A percentile compares a stretch with the other conserved stretches of the same genome.
Conservation (phyloP, 345 rosid species). For the Excoecaria agallocha region DNA sequence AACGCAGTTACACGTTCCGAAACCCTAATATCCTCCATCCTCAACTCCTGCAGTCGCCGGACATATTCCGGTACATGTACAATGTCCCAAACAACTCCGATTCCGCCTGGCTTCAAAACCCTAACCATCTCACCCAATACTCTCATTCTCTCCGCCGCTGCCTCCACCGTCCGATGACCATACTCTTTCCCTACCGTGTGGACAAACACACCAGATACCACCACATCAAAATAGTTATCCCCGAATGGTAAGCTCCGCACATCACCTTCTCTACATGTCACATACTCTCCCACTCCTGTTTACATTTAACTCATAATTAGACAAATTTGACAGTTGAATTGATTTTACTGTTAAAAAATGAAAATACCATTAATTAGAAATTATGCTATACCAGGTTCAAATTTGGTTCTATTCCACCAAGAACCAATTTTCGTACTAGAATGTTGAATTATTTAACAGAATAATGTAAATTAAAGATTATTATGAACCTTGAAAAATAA, state of each 20-base stretch:
- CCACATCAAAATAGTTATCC: constrained; percentile 89
- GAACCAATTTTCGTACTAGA: too few species aligned
- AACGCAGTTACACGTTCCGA: constrained; percentile 88
- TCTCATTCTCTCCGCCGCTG: constrained; percentile 82
- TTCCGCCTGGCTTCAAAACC: constrained; percentile 79
- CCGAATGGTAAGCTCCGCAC: constrained; percentile 77
- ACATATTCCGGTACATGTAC: constrained; percentile 81
- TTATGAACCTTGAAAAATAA: too few species aligned
- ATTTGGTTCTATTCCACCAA: not conserved
- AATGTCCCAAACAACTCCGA: constrained; percentile 84
- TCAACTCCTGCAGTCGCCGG: constrained; percentile 67
- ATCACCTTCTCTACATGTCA: constrained; percentile 89
- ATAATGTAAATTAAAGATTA: too few species aligned
- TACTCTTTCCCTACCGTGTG: constrained; percentile 85
- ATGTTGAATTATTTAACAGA: too few species aligned
- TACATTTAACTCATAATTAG: not conserved
- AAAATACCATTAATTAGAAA: too few species aligned
- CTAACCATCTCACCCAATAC: constrained; percentile 83
- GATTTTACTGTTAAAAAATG: too few species aligned
- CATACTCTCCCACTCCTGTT: constrained; percentile 89
- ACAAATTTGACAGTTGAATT: too few species aligned
- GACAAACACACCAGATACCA: constrained; percentile 78
- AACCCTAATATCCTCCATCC: constrained; percentile 82
- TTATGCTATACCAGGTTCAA: too few species aligned
- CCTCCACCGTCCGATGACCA: constrained; percentile 83